A percentile compares a stretch with the other conserved stretches of the same genome.
These are phyloP conservation scores for Daedalea quercina DNA, from an alignment of 768 basidiomycete species.

Conservation along the genomic window DNA sequence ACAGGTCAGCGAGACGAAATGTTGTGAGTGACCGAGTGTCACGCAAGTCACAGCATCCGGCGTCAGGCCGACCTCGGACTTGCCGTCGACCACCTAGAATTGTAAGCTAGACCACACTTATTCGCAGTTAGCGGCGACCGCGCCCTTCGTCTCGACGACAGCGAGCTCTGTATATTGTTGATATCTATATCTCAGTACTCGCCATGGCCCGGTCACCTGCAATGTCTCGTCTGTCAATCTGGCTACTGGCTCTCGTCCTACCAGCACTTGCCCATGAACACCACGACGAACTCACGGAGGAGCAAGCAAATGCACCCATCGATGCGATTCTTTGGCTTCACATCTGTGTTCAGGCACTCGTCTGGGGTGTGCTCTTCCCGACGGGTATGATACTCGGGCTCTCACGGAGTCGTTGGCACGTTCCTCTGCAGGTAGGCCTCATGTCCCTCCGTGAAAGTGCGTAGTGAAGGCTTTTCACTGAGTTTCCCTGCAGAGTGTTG, in stretches of 20 bases:
- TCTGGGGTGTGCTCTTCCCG: slow-evolving; percentile 88
- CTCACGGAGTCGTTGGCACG: slow-evolving; percentile 82
- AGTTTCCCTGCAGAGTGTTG: slow-evolving; percentile 40
- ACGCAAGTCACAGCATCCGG: no score
- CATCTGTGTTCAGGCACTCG: slow-evolving; percentile 66
- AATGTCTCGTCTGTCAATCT: slow-evolving; percentile 1
- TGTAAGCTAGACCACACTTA: neutral
- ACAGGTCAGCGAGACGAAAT: no score
- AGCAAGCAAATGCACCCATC: slow-evolving; percentile 55
- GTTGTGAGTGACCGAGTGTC: no score
- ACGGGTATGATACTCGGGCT: slow-evolving; percentile 75
- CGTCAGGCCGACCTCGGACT: no score
- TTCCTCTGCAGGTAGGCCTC: slow-evolving; percentile 68
- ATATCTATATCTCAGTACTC: no score
- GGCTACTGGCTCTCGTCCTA: slow-evolving; percentile 7
- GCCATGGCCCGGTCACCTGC: neutral
- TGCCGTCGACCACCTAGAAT: no score
- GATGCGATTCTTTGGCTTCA: slow-evolving; percentile 81
- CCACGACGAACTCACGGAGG: slow-evolving; percentile 58
- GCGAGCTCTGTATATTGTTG: neutral
- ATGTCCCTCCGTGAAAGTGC: neutral
- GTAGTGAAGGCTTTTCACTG: neutral
- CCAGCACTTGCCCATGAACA: slow-evolving; percentile 50
- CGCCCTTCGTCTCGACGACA: neutral
- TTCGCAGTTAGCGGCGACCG: neutral